phyloP scores from a whole-genome alignment of 1,284 basidiomycete genomes.

The Pseudozyma flocculosa region DNA sequence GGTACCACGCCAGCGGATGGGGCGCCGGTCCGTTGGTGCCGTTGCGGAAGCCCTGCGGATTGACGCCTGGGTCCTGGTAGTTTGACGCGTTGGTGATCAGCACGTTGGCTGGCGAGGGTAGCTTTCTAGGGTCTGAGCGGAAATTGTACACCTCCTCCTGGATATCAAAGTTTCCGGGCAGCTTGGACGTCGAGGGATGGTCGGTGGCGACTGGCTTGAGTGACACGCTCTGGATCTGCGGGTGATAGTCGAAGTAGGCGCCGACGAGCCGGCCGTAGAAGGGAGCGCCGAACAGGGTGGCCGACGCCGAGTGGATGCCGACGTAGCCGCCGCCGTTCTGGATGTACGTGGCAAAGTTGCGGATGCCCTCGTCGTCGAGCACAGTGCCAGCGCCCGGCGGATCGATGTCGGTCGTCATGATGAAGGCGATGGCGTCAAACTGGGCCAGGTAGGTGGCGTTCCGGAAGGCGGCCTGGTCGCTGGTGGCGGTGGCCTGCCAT shows the following conservation, averaged over 20 bases:
- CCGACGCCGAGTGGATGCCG: conserved; percentile 71
- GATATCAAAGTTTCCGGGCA: conserved; percentile 18
- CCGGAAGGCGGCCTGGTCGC: conserved; percentile 31
- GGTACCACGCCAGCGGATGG: conserved; percentile 70
- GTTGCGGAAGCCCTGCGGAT: conserved; percentile 62
- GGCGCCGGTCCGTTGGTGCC: conserved; percentile 68
- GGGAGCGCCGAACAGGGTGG: conserved; percentile 68
- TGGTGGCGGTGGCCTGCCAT: conserved; percentile 25
- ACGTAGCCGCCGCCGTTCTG: conserved; percentile 72
- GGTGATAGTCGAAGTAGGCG: conserved; percentile 75
- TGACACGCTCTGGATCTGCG: conserved; percentile 65
- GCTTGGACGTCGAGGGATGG: conserved; percentile 33
- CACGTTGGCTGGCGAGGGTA: conserved; percentile 51
- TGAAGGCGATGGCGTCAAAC: conserved; percentile 64
- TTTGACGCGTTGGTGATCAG: conserved; percentile 36
- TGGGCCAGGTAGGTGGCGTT: conserved; percentile 23
- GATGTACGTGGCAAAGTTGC: conserved; percentile 69
- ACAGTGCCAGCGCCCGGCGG: conserved; percentile 61
- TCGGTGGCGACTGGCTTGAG: conserved; percentile 10
- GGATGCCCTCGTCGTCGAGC: conserved; percentile 66
- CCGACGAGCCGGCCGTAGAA: conserved; percentile 65
- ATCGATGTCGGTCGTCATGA: conserved; percentile 69
- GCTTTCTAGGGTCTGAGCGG: conserved; percentile 69
- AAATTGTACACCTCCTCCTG: conserved; percentile 68
- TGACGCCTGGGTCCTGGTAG: conserved; percentile 32